Evolutionary conservation across 768 basidiomycete genomes (phyloP).

Genomic region (Strobilomyces dryophilus): DNA sequence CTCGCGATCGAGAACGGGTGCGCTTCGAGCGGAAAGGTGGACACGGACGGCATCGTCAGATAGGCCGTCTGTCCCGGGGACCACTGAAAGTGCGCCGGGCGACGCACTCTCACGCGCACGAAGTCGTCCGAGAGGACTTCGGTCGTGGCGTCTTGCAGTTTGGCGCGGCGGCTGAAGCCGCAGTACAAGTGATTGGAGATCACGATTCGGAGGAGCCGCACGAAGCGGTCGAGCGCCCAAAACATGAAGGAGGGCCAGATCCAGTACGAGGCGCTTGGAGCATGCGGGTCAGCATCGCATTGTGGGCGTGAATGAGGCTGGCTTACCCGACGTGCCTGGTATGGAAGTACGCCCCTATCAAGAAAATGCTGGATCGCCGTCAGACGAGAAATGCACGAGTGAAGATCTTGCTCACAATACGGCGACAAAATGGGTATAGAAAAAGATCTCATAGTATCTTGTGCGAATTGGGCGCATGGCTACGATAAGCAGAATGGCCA

Average conservation of each 20-base stretch:
- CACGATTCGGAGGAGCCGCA: constrained; percentile 45
- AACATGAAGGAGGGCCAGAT: constrained; percentile 30
- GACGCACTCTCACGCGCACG: constrained; percentile 43
- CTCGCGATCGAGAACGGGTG: constrained; percentile 63
- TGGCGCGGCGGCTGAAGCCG: constrained; percentile 22
- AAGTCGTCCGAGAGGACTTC: constrained; percentile 44
- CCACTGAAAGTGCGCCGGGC: constrained; percentile 48
- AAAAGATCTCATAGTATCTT: constrained; percentile 49
- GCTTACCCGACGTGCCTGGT: constrained; percentile 20
- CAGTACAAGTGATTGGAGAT: constrained; percentile 42
- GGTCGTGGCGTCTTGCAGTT: constrained; percentile 34
- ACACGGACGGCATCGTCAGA: constrained; percentile 46
- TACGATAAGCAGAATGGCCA: constrained; percentile 43
- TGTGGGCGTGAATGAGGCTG: neutral
- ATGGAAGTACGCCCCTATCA: constrained; percentile 43
- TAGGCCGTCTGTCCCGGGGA: constrained; percentile 52
- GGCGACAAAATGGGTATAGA: constrained; percentile 42
- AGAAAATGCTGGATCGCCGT: constrained; percentile 23
- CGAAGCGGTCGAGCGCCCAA: constrained; percentile 44
- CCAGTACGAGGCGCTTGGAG: constrained; percentile 21
- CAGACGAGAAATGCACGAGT: neutral
- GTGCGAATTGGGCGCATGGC: constrained; percentile 48
- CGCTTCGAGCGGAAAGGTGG: constrained; percentile 43
- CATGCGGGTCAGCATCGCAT: neutral
- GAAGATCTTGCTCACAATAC: constrained; percentile 33